Conservation (phyloP, 495 filamentous ascomycete species). For the Annulohypoxylon nitens region DNA sequence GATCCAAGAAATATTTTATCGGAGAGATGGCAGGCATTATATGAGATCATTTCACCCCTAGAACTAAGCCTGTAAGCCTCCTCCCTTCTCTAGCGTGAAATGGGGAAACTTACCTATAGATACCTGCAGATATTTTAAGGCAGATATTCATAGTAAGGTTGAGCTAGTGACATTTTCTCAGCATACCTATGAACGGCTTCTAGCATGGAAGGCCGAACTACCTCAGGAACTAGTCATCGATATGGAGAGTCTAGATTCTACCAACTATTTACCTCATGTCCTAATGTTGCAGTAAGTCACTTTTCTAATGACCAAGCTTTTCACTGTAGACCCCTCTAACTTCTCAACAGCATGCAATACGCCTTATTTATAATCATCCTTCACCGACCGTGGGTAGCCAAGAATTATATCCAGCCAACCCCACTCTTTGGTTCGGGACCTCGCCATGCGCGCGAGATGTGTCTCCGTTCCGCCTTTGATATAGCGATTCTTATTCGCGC, state of each 20-base stretch:
- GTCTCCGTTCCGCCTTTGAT: not conserved
- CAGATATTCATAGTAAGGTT: not conserved
- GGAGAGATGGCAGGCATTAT: not conserved
- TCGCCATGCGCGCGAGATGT: not conserved
- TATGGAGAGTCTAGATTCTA: not conserved
- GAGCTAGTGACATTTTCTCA: not conserved
- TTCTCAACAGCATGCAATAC: conserved; percentile 1
- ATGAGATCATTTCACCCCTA: not conserved
- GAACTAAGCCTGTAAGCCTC: not conserved
- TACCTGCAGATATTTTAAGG: not conserved
- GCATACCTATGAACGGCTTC: not conserved
- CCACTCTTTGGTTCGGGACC: not conserved
- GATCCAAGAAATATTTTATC: not conserved
- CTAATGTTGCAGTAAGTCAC: not conserved
- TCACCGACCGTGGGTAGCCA: not conserved
- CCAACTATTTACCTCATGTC: not conserved
- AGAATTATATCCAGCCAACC: not conserved
- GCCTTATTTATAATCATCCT: not conserved
- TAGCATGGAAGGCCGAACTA: not conserved
- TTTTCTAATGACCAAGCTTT: not conserved
- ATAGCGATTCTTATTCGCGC: not conserved
- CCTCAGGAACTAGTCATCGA: not conserved
- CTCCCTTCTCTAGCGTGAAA: not conserved
- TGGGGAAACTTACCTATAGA: not conserved
- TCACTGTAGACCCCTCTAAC: not conserved